Evolutionary conservation across 441 rosid genomes (phyloP).

Genomic region (Populus tomentosa): DNA sequence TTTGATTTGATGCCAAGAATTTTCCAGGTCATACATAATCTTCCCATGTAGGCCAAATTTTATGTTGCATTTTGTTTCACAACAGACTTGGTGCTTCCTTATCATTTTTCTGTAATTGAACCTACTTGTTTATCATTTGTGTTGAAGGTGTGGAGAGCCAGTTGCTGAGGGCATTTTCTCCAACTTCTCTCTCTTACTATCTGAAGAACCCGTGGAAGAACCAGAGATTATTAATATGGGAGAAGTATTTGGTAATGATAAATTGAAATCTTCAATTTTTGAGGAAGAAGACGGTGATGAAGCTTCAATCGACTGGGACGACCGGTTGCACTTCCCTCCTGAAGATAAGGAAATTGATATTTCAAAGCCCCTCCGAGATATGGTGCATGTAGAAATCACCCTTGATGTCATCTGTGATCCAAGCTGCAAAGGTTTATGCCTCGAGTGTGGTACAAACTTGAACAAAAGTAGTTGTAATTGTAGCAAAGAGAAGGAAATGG

Average conservation of each 20-base stretch:
- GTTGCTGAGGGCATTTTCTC: slow-evolving; percentile 69
- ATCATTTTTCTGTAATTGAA: background rate
- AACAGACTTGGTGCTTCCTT: background rate
- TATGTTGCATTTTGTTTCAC: background rate
- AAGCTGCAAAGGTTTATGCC: slow-evolving; percentile 72
- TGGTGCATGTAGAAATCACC: slow-evolving; percentile 75
- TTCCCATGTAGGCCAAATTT: background rate
- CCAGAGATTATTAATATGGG: slow-evolving; percentile 63
- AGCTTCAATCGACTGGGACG: slow-evolving; percentile 68
- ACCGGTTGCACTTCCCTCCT: slow-evolving; percentile 62
- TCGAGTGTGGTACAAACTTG: slow-evolving; percentile 68
- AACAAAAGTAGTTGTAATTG: slow-evolving; percentile 64
- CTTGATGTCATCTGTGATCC: slow-evolving; percentile 61
- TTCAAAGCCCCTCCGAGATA: slow-evolving; percentile 72
- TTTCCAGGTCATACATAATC: background rate
- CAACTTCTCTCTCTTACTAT: slow-evolving; percentile 67
- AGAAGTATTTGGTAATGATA: slow-evolving; percentile 31
- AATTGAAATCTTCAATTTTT: slow-evolving; percentile 23
- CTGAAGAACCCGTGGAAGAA: slow-evolving; percentile 65
- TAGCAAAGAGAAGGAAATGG: slow-evolving; percentile 34
- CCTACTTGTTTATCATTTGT: slow-evolving; percentile 3
- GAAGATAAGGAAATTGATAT: slow-evolving; percentile 71
- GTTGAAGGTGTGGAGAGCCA: slow-evolving; percentile 65
- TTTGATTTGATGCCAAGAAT: background rate
- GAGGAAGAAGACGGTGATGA: slow-evolving; percentile 43